These are phyloP conservation scores for Mucor saturninus DNA, from an alignment of 371 early-diverging fungal genomes.

Conservation along the genomic window DNA sequence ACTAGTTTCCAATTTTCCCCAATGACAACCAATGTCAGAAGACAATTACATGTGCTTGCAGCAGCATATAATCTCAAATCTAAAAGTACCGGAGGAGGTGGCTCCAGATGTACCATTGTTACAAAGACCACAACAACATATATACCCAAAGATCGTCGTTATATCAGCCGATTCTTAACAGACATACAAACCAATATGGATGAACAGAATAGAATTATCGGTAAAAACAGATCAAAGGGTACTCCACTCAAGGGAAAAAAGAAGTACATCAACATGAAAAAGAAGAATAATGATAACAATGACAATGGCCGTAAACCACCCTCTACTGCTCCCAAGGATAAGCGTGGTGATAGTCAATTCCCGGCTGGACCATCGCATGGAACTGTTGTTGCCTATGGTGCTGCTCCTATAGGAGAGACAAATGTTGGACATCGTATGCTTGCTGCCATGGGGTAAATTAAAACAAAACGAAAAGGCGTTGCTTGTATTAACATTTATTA, in stretches of 20 bases:
- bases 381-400: slow-evolving; percentile 71
- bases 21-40: slow-evolving; percentile 56
- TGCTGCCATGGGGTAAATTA: slow-evolving; percentile 74
- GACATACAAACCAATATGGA: slow-evolving; percentile 40
- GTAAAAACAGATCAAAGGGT: slow-evolving; percentile 14
- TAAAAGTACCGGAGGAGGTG: slow-evolving; percentile 54
- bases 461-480: neutral
- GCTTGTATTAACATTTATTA: neutral
- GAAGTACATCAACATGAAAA: slow-evolving; percentile 9
- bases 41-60: slow-evolving; percentile 58
- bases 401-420: slow-evolving; percentile 62
- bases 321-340: slow-evolving; percentile 13
- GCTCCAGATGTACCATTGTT: slow-evolving; percentile 35
- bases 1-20: slow-evolving; percentile 54
- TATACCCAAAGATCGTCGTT: slow-evolving; percentile 54
- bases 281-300: neutral
- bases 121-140: slow-evolving; percentile 57
- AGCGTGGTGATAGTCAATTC: slow-evolving; percentile 7
- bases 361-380: slow-evolving; percentile 47
- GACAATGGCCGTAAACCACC: neutral
- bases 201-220: slow-evolving; percentile 24
- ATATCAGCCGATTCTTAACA: slow-evolving; percentile 47
- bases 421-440: slow-evolving; percentile 86
- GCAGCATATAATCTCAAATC: slow-evolving; percentile 57
- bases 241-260: slow-evolving; percentile 7